phyloP scores from a whole-genome alignment of 2,329 filamentous ascomycete species.

The Fusarium liriodendri region DNA sequence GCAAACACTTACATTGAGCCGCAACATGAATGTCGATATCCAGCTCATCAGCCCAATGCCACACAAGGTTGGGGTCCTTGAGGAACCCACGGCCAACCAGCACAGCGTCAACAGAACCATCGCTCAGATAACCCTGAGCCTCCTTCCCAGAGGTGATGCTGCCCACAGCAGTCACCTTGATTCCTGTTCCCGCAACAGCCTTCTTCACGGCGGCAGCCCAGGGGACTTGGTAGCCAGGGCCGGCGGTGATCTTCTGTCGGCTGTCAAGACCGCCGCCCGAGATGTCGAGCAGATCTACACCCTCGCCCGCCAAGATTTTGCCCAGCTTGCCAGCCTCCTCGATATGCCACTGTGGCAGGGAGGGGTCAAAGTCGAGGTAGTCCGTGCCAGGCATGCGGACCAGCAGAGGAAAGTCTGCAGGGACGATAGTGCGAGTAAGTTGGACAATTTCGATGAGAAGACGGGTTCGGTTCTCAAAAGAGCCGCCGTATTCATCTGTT shows the following conservation, averaged over 20 bases:
- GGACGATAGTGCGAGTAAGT: slow-evolving; percentile 38
- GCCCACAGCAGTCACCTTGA: slow-evolving; percentile 57
- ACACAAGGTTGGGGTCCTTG: slow-evolving; percentile 66
- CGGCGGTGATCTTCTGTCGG: slow-evolving; percentile 65
- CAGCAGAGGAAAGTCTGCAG: slow-evolving; percentile 65
- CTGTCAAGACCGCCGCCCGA: slow-evolving; percentile 73
- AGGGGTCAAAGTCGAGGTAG: slow-evolving; percentile 72
- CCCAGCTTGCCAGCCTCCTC: slow-evolving; percentile 75
- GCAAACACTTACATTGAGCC: slow-evolving; percentile 42
- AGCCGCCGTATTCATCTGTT: slow-evolving; percentile 63
- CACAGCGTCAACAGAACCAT: slow-evolving; percentile 58
- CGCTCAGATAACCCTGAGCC: slow-evolving; percentile 59
- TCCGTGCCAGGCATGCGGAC: slow-evolving; percentile 77
- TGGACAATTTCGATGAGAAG: slow-evolving; percentile 58
- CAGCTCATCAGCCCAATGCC: slow-evolving; percentile 64
- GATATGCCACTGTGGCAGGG: slow-evolving; percentile 66
- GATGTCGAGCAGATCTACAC: slow-evolving; percentile 80
- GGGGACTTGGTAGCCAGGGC: slow-evolving; percentile 75
- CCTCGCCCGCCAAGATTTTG: slow-evolving; percentile 67
- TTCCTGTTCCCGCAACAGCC: slow-evolving; percentile 68
- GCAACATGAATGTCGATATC: slow-evolving; percentile 58
- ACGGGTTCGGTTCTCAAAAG: slow-evolving; percentile 56
- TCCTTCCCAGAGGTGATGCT: slow-evolving; percentile 55
- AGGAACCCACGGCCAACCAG: slow-evolving; percentile 64
- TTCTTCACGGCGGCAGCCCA: slow-evolving; percentile 75